Conservation (phyloP, 164 flowering plant species). For the Kingdonia uniflora region DNA sequence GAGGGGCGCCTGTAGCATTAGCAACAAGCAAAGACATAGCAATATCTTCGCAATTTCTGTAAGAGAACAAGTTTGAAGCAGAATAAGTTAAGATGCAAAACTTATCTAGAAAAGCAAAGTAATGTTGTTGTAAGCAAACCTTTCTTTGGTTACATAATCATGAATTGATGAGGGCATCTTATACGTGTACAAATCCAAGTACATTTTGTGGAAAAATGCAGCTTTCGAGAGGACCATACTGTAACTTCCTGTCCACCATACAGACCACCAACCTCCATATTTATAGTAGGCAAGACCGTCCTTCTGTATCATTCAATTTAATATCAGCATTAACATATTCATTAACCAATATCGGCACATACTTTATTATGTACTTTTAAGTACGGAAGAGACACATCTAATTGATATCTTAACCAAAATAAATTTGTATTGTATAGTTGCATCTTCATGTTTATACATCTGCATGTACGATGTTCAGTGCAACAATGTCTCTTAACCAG, state of each 20-base stretch:
- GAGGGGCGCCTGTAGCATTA: conserved; percentile 32
- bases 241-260: conserved; percentile 54
- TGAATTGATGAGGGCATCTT: conserved; percentile 35
- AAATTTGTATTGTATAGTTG: too few relatives aligned
- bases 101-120: too few relatives aligned
- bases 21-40: conserved; percentile 39
- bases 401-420: too few relatives aligned
- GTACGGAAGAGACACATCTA: too few relatives aligned
- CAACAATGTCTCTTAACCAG: too few relatives aligned
- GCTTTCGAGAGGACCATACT: conserved; percentile 52
- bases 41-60: conserved; percentile 39
- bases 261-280: conserved; percentile 58
- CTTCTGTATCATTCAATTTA: conserved; percentile 16
- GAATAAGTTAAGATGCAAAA: not conserved
- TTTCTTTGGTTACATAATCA: conserved; percentile 37
- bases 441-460: too few relatives aligned
- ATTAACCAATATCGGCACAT: too few relatives aligned
- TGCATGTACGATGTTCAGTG: too few relatives aligned
- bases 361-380: too few relatives aligned
- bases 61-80: not conserved
- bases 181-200: conserved; percentile 35
- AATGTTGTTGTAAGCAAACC: conserved; percentile 15
- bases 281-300: conserved; percentile 22
- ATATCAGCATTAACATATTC: too few relatives aligned
- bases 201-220: conserved; percentile 40